phyloP scores from a whole-genome alignment of 805 yeast species.

The Deakozyma indianensis region DNA sequence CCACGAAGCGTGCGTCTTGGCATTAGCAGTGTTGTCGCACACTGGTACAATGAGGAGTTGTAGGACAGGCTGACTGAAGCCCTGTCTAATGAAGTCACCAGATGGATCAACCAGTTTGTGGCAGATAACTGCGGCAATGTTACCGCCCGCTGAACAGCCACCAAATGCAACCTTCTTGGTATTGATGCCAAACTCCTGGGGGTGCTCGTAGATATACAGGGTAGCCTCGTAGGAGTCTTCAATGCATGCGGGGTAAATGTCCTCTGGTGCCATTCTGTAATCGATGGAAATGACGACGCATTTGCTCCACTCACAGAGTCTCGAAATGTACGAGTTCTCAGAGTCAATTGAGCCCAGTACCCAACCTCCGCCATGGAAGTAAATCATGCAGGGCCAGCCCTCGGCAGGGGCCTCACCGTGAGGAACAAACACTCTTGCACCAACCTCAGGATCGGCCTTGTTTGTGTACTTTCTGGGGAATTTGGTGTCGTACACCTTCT shows the following conservation, averaged over 20 bases:
- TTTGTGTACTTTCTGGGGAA: constrained; percentile 22
- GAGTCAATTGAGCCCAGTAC: constrained; percentile 27
- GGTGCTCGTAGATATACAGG: constrained; percentile 6
- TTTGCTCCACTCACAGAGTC: constrained; percentile 23
- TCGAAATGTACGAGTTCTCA: constrained; percentile 30
- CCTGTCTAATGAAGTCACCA: constrained; percentile 4
- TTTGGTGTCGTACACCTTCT: constrained; percentile 18
- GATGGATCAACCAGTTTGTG: constrained; percentile 19
- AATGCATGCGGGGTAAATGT: constrained; percentile 33
- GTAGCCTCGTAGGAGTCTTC: constrained; percentile 29
- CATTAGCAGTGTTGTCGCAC: constrained; percentile 16
- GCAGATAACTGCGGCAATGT: constrained; percentile 18
- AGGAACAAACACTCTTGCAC: constrained; percentile 26
- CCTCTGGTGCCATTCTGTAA: constrained; percentile 36
- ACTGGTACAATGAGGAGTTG: constrained; percentile 28
- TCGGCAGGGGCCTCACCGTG: constrained; percentile 21
- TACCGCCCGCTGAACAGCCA: constrained; percentile 34
- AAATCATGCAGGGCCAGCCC: constrained; percentile 27
- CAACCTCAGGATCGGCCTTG: constrained; percentile 12
- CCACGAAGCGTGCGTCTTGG: constrained; percentile 25
- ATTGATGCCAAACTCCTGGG: constrained; percentile 7
- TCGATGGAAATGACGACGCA: constrained; percentile 33
- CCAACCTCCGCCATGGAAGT: constrained; percentile 35
- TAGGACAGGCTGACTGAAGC: constrained; percentile 23
- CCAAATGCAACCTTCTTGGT: constrained; percentile 24